A percentile compares a stretch with the other conserved stretches of the same genome.
These are phyloP conservation scores for Colletotrichum sp. DNA, from an alignment of 2,329 filamentous ascomycete genomes.

Conservation along the genomic window DNA sequence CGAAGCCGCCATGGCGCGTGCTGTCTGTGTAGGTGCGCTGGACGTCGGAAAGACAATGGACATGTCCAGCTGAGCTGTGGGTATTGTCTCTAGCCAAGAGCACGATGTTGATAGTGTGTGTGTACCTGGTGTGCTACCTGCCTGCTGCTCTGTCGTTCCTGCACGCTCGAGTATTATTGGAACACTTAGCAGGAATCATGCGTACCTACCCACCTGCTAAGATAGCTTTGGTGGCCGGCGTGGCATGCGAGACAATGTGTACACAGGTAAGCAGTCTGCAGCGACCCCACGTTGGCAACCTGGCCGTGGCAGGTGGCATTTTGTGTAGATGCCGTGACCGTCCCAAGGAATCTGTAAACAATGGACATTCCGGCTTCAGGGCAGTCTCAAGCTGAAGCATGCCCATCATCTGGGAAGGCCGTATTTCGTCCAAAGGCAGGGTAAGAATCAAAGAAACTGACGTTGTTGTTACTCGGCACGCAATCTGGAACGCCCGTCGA, in stretches of 20 bases:
- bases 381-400: neutral
- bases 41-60: neutral
- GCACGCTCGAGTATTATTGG: neutral
- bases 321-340: neutral
- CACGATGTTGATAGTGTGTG: neutral
- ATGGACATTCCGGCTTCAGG: neutral
- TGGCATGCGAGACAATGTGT: neutral
- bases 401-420: neutral
- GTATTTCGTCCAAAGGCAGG: neutral
- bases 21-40: neutral
- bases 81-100: neutral
- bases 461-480: neutral
- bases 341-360: neutral
- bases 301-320: neutral
- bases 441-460: neutral
- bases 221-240: neutral
- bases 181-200: neutral
- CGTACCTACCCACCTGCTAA: neutral
- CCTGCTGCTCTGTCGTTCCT: neutral
- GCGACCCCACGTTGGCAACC: neutral
- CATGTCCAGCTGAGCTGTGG: neutral
- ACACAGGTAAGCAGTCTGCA: neutral
- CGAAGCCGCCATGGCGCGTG: neutral
- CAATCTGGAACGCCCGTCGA: neutral
- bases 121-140: neutral